Percentiles rank a stretch among this genome's conserved stretches.
Conservation (phyloP, 805 yeast species). For the Yarrowia alimentaria region DNA sequence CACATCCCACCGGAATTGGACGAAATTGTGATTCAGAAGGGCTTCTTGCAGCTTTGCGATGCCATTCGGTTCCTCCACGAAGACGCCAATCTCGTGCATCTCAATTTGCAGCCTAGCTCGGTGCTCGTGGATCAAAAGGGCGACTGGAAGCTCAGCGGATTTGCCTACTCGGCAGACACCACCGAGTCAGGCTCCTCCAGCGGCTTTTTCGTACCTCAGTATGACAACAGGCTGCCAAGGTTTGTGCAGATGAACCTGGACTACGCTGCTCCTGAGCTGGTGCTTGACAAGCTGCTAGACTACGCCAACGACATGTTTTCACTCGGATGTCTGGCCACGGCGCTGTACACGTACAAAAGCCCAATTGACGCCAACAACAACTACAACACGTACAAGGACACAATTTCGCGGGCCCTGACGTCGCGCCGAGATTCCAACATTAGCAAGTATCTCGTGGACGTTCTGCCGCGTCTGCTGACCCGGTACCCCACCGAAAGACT, state of each 20-base stretch:
- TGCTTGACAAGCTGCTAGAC: conserved; percentile 61
- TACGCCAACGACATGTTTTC: conserved; percentile 81
- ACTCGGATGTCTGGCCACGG: conserved; percentile 71
- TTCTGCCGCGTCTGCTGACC: conserved; percentile 54
- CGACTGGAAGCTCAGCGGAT: conserved; percentile 91
- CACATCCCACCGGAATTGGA: conserved; percentile 52
- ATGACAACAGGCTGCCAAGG: conserved; percentile 71
- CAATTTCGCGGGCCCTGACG: too few relatives aligned
- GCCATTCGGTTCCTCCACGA: conserved; percentile 82
- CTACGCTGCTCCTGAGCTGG: conserved; percentile 81
- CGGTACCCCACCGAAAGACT: conserved; percentile 58
- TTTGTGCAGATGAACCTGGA: conserved; percentile 69
- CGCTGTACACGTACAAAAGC: conserved; percentile 55
- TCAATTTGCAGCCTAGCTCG: conserved; percentile 74
- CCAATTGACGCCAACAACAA: conserved; percentile 52
- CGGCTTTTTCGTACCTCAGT: conserved; percentile 66
- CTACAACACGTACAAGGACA: conserved; percentile 49
- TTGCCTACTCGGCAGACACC: conserved; percentile 53
- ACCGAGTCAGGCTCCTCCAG: conserved; percentile 51
- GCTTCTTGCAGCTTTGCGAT: conserved; percentile 71
- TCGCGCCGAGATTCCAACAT: too few relatives aligned
- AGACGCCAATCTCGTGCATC: conserved; percentile 69
- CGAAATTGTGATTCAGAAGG: conserved; percentile 73
- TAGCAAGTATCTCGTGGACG: too few relatives aligned
- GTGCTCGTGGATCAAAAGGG: conserved; percentile 71